A percentile compares a stretch with the other conserved stretches of the same genome.
Evolutionary conservation across 2,329 filamentous ascomycete species (phyloP).

Genomic region (Botrytis fragariae): DNA sequence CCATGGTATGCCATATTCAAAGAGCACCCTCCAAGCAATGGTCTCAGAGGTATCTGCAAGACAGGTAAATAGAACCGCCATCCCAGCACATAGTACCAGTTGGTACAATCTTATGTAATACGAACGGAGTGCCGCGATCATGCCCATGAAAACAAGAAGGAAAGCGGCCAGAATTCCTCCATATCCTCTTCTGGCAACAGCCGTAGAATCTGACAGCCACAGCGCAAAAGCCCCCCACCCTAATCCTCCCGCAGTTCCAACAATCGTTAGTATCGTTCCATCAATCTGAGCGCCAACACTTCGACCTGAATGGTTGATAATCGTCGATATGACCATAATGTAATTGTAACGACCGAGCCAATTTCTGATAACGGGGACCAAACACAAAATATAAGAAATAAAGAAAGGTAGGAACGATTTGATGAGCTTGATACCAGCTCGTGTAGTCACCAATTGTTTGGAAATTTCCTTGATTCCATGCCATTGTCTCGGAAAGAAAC

Average conservation of each 20-base stretch:
- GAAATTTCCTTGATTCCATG: constrained; percentile 45
- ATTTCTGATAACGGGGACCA: constrained; percentile 47
- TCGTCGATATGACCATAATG: constrained; percentile 55
- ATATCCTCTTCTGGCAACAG: constrained; percentile 47
- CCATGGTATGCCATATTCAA: constrained; percentile 55
- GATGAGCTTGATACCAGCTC: constrained; percentile 50
- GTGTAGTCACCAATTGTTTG: constrained; percentile 46
- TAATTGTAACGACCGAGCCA: constrained; percentile 55
- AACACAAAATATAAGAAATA: constrained; percentile 54
- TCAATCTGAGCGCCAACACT: constrained; percentile 57
- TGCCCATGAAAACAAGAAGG: constrained; percentile 51
- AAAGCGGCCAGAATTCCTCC: constrained; percentile 57
- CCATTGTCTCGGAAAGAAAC: constrained; percentile 49
- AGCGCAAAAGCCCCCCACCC: constrained; percentile 55
- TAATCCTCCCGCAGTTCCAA: constrained; percentile 53
- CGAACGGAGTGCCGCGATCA: constrained; percentile 52
- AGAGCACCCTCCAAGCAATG: constrained; percentile 51
- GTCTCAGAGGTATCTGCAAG: constrained; percentile 48
- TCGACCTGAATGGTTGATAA: constrained; percentile 57
- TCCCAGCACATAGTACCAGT: constrained; percentile 52
- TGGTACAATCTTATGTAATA: constrained; percentile 58
- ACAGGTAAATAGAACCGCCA: constrained; percentile 54
- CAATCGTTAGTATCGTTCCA: constrained; percentile 51
- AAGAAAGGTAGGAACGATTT: constrained; percentile 58
- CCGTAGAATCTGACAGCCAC: constrained; percentile 52